Base-by-base conservation (phyloP, 1,139 yeast species). In the Hanseniaspora sp. region DNA sequence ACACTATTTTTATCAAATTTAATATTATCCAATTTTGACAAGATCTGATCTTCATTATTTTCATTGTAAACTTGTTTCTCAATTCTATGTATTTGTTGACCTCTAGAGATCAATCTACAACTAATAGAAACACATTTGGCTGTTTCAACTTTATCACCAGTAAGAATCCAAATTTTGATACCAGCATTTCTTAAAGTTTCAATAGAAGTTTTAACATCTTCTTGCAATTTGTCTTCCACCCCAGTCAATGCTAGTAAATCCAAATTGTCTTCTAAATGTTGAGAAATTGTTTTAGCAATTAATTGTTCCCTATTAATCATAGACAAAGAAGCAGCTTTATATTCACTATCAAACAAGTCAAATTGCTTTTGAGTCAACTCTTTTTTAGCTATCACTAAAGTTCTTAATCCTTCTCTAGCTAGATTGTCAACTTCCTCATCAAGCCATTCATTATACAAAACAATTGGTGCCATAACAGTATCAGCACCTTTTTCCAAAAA, bases 81-180 rank as follows among this genome's bases (percentile, higher is more conserved):
- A 33, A 94, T 77, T 6, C 88, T 82, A 64, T 90, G 96, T 31
- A 94, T 88, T 63, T 83, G 85, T 67, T 92, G 98, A 6, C 98
- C 97, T 58, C 97, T 78, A 3, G 95, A 77, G 46, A 94, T 92
- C 56, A 94, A 77, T 64, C 90, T 82, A 29, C 97, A 94, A 66
- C 95, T 86, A 17, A 94, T 86, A 29, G 97, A 88, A 39, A 94
- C 96, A 75, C 98, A 92, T 58, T 87, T 79, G 0, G 98, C 98
- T 0, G 99, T 94, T 69, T 94, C 99, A 8, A 92, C 97, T 67
- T 94, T 94, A 67, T 94, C 99, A 59, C 99, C 99, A 0, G 99
- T 94, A 52, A 94, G 73, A 98, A 94, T 94, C 99, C 99, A 94
- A 53, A 94, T 92, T 64, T 87, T 87, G 56, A 94, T 81, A 1